Evolutionary conservation across 805 yeast species (phyloP).

Genomic region (Hemisphaericaspora nanyangensis): DNA sequence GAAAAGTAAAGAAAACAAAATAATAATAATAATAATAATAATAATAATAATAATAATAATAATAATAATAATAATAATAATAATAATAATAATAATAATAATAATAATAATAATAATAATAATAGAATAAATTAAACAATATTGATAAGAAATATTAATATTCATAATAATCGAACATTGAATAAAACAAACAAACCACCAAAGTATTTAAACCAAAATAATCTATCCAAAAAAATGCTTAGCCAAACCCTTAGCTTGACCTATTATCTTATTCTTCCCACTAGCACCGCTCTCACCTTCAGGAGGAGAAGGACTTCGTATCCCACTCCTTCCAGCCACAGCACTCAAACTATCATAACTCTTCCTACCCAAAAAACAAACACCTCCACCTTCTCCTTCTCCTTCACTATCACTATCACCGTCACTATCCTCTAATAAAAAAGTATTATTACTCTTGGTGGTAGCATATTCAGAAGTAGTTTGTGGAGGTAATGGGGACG

Average conservation of each 20-base stretch:
- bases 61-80: too few relatives aligned
- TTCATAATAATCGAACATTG: too few relatives aligned
- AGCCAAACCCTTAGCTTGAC: constrained; percentile 36
- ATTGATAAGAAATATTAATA: too few relatives aligned
- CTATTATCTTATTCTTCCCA: constrained; percentile 18
- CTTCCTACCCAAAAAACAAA: constrained; percentile 3
- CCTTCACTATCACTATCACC: constrained; percentile 28
- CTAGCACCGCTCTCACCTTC: too few relatives aligned
- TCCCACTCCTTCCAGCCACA: constrained; percentile 47
- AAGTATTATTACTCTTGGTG: constrained; percentile 10
- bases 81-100: too few relatives aligned
- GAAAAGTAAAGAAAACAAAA: too few relatives aligned
- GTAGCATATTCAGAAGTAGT: constrained; percentile 41
- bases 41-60: too few relatives aligned
- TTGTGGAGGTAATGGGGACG: constrained; percentile 41
- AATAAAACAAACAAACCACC: too few relatives aligned
- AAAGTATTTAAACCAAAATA: too few relatives aligned
- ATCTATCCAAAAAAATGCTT: constrained; percentile 24
- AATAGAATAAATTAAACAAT: too few relatives aligned
- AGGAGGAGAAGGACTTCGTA: constrained; percentile 23
- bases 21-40: too few relatives aligned
- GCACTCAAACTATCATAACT: constrained; percentile 47
- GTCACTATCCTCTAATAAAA: constrained; percentile 30
- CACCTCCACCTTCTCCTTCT: constrained; percentile 25
- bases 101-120: too few relatives aligned